Evolutionary conservation across 1,284 basidiomycete genomes (phyloP).

Genomic region (Tilletia horrida): DNA sequence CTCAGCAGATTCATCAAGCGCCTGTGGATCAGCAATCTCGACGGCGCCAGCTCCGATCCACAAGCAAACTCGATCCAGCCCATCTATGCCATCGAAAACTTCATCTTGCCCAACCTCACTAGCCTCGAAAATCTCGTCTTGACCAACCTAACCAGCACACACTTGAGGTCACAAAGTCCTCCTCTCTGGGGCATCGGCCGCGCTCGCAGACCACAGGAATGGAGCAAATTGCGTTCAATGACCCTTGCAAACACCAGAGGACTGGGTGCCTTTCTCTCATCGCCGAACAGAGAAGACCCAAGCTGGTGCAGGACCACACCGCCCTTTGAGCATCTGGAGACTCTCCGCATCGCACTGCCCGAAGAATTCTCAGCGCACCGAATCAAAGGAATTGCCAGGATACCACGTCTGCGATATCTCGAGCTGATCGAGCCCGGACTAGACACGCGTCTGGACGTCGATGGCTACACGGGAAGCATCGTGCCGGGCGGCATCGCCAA

Average conservation of each 20-base stretch:
- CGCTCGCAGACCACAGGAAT: not conserved
- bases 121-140: not conserved
- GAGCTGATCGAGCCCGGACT: not conserved
- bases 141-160: not conserved
- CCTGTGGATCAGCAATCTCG: not conserved
- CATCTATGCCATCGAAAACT: not conserved
- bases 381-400: not conserved
- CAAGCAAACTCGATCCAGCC: not conserved
- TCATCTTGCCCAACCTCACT: not conserved
- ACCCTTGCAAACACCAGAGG: not conserved
- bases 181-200: constrained; percentile 5
- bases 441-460: not conserved
- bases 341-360: constrained; percentile 1
- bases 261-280: not conserved
- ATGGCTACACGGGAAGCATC: not conserved
- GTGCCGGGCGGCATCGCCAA: not conserved
- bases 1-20: not conserved
- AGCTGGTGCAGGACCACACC: not conserved
- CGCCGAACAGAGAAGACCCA: not conserved
- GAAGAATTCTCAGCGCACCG: constrained; percentile 7
- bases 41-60: not conserved
- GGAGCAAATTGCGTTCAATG: not conserved
- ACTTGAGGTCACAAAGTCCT: not conserved
- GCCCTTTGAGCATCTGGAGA: not conserved
- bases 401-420: not conserved